Conservation (phyloP, 257 asterid genomes). For the Catharanthus roseus region DNA sequence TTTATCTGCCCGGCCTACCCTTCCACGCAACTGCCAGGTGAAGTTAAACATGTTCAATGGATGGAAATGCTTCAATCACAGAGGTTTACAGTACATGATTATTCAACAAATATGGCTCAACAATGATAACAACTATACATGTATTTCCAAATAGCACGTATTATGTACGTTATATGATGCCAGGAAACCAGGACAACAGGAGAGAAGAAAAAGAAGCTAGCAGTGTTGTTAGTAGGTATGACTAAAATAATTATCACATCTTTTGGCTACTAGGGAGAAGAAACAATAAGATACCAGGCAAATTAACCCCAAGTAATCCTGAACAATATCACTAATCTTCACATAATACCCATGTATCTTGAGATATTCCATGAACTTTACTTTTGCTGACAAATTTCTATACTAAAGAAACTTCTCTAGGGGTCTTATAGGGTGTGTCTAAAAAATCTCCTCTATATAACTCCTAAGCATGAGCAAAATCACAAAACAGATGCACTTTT, state of each 20-base stretch:
- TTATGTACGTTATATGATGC: neutral
- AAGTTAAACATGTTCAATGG: constrained; percentile 10
- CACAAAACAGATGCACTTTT: neutral
- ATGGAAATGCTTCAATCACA: neutral
- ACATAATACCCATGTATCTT: neutral
- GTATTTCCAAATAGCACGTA: neutral
- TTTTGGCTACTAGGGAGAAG: neutral
- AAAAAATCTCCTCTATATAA: neutral
- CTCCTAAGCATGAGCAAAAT: neutral
- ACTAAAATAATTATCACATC: neutral
- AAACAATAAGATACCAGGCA: neutral
- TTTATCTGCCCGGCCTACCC: constrained; percentile 98
- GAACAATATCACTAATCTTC: neutral
- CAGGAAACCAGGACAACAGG: neutral
- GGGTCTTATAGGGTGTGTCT: neutral
- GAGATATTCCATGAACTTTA: neutral
- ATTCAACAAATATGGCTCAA: neutral
- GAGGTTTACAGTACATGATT: neutral
- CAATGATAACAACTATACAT: neutral
- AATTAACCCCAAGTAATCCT: neutral
- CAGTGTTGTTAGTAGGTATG: neutral
- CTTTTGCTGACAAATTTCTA: neutral
- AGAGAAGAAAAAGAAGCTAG: neutral
- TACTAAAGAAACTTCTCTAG: neutral
- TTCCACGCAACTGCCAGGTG: constrained; percentile 77